Conservation (phyloP, 768 basidiomycete species). For the Hydnomerulius pinastri region DNA sequence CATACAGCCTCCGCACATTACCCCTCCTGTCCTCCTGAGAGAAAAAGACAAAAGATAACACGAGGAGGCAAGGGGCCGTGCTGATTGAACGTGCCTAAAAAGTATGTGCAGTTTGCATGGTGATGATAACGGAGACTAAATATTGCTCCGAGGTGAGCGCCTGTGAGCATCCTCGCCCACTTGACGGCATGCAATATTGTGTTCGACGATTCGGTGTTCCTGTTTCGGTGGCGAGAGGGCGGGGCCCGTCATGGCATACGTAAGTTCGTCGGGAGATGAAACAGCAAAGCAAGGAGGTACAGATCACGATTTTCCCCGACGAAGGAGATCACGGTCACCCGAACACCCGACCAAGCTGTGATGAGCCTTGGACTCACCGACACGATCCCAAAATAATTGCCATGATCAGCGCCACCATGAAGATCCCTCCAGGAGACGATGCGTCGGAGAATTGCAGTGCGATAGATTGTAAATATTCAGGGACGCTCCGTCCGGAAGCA, state of each 20-base stretch:
- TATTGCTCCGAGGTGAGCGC: background rate
- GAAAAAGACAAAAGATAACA: background rate
- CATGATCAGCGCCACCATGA: background rate
- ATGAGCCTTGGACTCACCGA: background rate
- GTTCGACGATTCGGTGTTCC: background rate
- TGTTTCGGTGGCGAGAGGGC: background rate
- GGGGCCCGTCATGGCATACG: background rate
- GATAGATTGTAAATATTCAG: too few relatives aligned
- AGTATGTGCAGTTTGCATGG: background rate
- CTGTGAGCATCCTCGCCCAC: background rate
- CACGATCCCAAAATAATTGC: background rate
- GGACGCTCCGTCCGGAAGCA: background rate
- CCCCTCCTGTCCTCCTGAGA: background rate
- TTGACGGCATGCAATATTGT: background rate
- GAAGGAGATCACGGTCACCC: background rate
- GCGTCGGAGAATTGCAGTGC: too few relatives aligned
- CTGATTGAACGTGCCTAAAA: background rate
- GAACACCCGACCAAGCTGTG: background rate
- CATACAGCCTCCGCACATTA: too few relatives aligned
- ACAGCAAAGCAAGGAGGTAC: background rate
- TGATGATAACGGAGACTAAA: background rate
- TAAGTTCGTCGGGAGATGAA: background rate
- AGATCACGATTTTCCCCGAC: background rate
- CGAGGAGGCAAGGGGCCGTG: background rate
- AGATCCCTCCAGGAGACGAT: too few relatives aligned